Conservation (phyloP, 805 yeast genomes). For the Pichia deserticola region DNA sequence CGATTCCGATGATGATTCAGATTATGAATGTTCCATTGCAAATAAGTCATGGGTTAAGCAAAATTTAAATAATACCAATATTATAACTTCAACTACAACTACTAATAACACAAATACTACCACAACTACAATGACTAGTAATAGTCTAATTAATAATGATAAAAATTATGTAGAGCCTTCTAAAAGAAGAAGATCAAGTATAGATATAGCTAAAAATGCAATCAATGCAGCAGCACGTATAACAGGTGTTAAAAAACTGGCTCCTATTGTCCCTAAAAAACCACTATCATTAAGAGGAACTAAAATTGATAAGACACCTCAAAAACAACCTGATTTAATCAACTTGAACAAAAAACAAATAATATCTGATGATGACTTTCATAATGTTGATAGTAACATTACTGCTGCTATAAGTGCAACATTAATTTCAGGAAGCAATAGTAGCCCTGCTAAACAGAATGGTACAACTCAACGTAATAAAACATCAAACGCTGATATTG, state of each 20-base stretch:
- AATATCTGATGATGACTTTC: too few species aligned
- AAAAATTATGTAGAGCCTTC: too few species aligned
- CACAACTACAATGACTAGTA: neutral
- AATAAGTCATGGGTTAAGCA: neutral
- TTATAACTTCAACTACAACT: too few species aligned
- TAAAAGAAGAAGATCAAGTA: neutral
- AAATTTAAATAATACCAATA: too few species aligned
- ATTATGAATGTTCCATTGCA: neutral
- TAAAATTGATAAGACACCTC: neutral
- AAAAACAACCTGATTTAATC: too few species aligned
- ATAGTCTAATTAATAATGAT: too few species aligned
- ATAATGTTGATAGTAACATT: neutral
- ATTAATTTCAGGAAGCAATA: neutral
- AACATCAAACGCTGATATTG: neutral
- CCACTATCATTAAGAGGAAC: conserved; percentile 29
- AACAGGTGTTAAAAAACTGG: conserved; percentile 9
- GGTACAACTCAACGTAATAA: neutral
- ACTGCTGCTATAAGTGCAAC: neutral
- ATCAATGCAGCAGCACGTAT: neutral
- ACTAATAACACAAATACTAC: too few species aligned
- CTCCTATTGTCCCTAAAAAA: conserved; percentile 43
- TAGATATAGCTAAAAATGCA: conserved; percentile 1
- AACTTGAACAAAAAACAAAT: too few species aligned
- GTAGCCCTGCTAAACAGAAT: neutral
- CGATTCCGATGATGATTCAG: conserved; percentile 10